phyloP scores from a whole-genome alignment of 805 yeast species.

The Cyberlindnera sargentensis region DNA sequence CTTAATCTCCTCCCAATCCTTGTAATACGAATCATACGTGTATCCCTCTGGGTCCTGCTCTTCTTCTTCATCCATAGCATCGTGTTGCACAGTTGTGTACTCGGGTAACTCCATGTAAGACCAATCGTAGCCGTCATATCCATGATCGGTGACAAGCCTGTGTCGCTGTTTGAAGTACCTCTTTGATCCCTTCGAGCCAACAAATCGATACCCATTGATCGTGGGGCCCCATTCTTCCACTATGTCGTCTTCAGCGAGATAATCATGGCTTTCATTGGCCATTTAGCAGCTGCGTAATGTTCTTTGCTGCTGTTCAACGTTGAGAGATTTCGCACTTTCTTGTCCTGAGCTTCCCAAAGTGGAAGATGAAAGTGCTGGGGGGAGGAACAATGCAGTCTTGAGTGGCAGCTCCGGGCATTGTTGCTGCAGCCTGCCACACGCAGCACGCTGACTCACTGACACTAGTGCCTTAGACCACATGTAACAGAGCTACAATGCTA shows the following conservation, averaged over 20 bases:
- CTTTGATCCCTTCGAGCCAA: conserved; percentile 1
- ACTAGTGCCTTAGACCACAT: too few species aligned
- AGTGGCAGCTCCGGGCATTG: too few species aligned
- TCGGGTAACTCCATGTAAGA: conserved; percentile 16
- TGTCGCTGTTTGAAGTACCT: conserved; percentile 10
- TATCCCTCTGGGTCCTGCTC: not conserved
- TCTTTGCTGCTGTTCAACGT: too few species aligned
- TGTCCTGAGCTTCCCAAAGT: too few species aligned
- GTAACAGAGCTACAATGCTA: too few species aligned
- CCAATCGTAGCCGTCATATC: conserved; percentile 12
- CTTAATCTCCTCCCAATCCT: conserved; percentile 22
- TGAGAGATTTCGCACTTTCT: too few species aligned
- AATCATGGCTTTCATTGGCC: too few species aligned
- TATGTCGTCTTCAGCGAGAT: not conserved
- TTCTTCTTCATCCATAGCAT: not conserved
- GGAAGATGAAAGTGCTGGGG: too few species aligned
- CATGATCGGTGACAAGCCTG: conserved; percentile 3
- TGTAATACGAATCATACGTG: conserved; percentile 18
- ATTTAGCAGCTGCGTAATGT: too few species aligned
- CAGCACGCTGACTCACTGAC: too few species aligned
- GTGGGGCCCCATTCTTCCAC: conserved; percentile 23
- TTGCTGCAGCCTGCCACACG: too few species aligned
- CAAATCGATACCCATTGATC: conserved; percentile 23
- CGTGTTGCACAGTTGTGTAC: conserved; percentile 1
- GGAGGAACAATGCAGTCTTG: too few species aligned